Evolutionary conservation across 305 asterid genomes (phyloP).

Genomic region (Rubia peregrina): DNA sequence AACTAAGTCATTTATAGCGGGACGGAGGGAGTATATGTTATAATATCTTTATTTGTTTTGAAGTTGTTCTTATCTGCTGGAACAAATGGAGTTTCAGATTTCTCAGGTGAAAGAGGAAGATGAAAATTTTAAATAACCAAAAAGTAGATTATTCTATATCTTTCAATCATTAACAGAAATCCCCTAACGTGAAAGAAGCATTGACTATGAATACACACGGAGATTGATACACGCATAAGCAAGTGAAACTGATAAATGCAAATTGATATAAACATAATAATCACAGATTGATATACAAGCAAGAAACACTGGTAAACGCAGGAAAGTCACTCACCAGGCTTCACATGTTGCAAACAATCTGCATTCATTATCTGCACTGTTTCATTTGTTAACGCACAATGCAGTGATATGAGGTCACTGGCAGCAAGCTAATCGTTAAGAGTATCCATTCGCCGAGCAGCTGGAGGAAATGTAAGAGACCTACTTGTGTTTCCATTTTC

Average conservation of each 20-base stretch:
- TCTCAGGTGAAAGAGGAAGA: constrained; percentile 64
- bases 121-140: too few species aligned
- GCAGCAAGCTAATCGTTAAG: constrained; percentile 98
- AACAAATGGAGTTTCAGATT: constrained; percentile 59
- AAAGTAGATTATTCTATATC: too few species aligned
- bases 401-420: constrained; percentile 87
- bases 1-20: too few species aligned
- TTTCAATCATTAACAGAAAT: too few species aligned
- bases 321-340: constrained; percentile 57
- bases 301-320: not conserved
- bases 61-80: constrained; percentile 67
- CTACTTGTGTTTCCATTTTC: constrained; percentile 55
- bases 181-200: too few species aligned
- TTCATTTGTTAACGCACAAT: constrained; percentile 83
- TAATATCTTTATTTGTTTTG: constrained; percentile 19
- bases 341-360: constrained; percentile 88
- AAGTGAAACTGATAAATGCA: not conserved
- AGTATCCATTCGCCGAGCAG: constrained; percentile 98
- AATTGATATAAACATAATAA: constrained; percentile 6
- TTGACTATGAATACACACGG: too few species aligned
- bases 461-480: constrained; percentile 69
- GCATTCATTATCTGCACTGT: constrained; percentile 82
- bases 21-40: too few species aligned
- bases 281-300: too few species aligned
- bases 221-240: constrained; percentile 4